These are phyloP conservation scores for Waltergamsia citrina DNA, from an alignment of 2,329 filamentous ascomycete species.

Conservation along the genomic window DNA sequence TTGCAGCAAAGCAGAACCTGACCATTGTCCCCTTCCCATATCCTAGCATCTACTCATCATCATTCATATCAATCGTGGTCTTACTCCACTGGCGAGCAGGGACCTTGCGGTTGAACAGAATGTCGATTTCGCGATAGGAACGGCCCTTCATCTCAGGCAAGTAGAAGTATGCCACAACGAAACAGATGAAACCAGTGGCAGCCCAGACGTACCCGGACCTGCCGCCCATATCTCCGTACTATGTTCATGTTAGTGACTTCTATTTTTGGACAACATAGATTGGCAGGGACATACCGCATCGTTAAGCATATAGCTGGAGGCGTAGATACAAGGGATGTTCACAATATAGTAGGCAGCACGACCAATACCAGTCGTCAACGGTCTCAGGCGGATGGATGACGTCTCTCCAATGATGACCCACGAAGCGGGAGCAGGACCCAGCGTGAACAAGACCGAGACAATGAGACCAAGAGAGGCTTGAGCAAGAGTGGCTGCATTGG, in stretches of 20 bases:
- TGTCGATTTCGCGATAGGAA: slow-evolving; percentile 54
- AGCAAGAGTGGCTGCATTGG: slow-evolving; percentile 34
- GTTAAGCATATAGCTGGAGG: slow-evolving; percentile 52
- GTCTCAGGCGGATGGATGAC: slow-evolving; percentile 52
- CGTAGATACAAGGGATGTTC: slow-evolving; percentile 59
- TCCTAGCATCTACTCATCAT: slow-evolving; percentile 43
- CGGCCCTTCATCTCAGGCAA: slow-evolving; percentile 48
- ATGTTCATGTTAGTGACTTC: no score
- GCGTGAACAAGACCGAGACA: slow-evolving; percentile 54
- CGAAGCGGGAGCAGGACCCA: slow-evolving; percentile 53
- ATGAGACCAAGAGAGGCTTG: slow-evolving; percentile 55
- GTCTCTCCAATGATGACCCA: slow-evolving; percentile 62
- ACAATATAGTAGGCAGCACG: slow-evolving; percentile 54
- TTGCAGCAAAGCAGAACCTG: not conserved
- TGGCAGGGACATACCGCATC: slow-evolving; percentile 30
- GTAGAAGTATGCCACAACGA: slow-evolving; percentile 34
- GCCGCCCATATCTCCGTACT: slow-evolving; percentile 34
- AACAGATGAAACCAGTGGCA: slow-evolving; percentile 46
- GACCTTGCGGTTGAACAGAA: slow-evolving; percentile 44
- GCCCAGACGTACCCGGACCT: slow-evolving; percentile 53
- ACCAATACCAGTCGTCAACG: slow-evolving; percentile 56
- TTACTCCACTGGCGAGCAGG: slow-evolving; percentile 45
- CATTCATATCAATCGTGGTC: slow-evolving; percentile 45
- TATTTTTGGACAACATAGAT: no score
- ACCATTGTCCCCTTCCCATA: not conserved